Conservation (phyloP, 805 yeast species). For the Millerago galiae region DNA sequence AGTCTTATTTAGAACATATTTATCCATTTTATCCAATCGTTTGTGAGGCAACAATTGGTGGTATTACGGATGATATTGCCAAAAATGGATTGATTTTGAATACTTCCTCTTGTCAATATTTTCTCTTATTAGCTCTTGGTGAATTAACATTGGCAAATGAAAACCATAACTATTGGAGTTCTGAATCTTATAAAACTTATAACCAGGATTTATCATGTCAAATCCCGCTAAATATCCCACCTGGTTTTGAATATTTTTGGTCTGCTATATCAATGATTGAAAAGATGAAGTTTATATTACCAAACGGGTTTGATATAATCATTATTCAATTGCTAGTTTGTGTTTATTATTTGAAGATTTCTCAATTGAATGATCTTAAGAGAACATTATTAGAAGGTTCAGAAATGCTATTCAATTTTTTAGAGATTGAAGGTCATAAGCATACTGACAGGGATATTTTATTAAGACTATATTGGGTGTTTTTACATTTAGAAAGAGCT, state of each 20-base stretch:
- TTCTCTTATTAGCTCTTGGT: conserved; percentile 3
- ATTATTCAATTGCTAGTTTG: conserved; percentile 1
- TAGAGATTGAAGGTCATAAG: conserved; percentile 1
- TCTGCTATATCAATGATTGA: conserved; percentile 3
- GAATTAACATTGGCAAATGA: conserved; percentile 3
- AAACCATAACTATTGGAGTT: conserved; percentile 3
- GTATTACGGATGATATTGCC: not conserved
- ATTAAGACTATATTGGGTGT: conserved; percentile 4
- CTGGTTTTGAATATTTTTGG: conserved; percentile 5
- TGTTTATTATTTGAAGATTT: conserved; percentile 1
- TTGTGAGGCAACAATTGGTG: conserved; percentile 1
- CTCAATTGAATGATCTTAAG: conserved; percentile 1
- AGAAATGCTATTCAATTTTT: conserved; percentile 2
- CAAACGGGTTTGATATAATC: conserved; percentile 1
- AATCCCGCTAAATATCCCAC: not conserved
- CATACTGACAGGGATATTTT: conserved; percentile 3
- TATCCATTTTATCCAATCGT: conserved; percentile 6
- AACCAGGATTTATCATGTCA: not conserved
- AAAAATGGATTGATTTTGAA: not conserved
- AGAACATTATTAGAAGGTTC: conserved; percentile 2
- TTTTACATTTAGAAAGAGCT: conserved; percentile 1
- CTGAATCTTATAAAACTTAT: conserved; percentile 1
- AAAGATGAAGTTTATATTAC: not conserved
- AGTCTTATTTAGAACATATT: conserved; percentile 4
- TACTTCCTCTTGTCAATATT: conserved; percentile 1